A percentile compares a stretch with the other conserved stretches of the same genome.
Conservation (phyloP, 1,284 basidiomycete genomes). For the Gomphus sp. region DNA sequence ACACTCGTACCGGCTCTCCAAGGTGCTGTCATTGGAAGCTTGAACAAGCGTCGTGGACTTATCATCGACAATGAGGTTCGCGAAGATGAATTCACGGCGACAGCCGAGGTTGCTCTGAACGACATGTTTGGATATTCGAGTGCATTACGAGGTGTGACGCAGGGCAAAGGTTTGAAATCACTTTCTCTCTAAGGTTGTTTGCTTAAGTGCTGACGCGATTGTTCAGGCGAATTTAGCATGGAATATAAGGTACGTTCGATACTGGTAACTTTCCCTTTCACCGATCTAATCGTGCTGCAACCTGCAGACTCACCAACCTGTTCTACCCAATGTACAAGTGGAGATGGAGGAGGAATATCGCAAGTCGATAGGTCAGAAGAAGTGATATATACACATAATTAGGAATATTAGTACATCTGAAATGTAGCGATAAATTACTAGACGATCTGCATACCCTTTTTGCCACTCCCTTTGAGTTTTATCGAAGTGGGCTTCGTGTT, state of each 20-base stretch:
- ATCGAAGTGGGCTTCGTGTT: too few species aligned
- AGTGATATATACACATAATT: slow-evolving; percentile 5
- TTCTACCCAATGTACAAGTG: slow-evolving; percentile 82
- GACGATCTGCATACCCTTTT: background rate
- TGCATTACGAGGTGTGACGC: slow-evolving; percentile 86
- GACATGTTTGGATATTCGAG: slow-evolving; percentile 99
- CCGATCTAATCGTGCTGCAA: slow-evolving; percentile 11
- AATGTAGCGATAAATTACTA: background rate
- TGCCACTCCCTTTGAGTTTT: background rate
- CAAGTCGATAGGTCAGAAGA: slow-evolving; percentile 34
- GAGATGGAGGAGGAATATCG: slow-evolving; percentile 68
- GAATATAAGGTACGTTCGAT: slow-evolving; percentile 70
- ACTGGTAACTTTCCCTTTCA: background rate
- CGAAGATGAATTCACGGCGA: slow-evolving; percentile 93
- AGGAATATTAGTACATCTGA: background rate
- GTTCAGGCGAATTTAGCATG: slow-evolving; percentile 81
- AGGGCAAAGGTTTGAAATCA: slow-evolving; percentile 71
- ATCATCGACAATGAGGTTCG: slow-evolving; percentile 96
- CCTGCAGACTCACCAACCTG: slow-evolving; percentile 65
- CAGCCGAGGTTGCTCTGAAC: slow-evolving; percentile 90
- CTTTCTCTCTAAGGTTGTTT: background rate
- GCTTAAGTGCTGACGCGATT: background rate
- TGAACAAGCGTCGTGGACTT: slow-evolving; percentile 91
- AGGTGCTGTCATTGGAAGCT: slow-evolving; percentile 86
- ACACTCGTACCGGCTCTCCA: background rate